Evolutionary conservation across 352 stramenopile genomes (phyloP), one percentile per base, ranked within the genome.

Genomic region (Phytophthora kernoviae): DNA sequence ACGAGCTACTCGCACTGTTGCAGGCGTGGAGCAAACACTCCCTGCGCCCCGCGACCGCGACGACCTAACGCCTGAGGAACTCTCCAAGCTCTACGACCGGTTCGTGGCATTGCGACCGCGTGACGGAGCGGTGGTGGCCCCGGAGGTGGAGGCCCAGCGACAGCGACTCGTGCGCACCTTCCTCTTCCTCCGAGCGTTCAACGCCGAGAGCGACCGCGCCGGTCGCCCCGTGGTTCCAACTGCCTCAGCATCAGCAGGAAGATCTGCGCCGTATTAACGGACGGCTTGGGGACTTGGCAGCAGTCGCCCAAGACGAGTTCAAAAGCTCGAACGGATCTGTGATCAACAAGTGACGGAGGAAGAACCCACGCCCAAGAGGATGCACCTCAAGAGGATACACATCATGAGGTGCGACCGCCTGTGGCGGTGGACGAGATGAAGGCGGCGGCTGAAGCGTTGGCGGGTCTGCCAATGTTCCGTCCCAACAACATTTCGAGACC

Each of bases 401-500:
- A n/a, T n/a, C n/a, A n/a, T n/a, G n/a, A n/a, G 11, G 12, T 15
- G 36, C 44, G 54, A 18, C 46, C 27, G 6, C 55, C 47, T 6
- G 59, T 70, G 56, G 52, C 17, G 3, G 39, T 27, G 18, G 63
- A 66, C n/a, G 69, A 78, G 37, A 73, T 78, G 61, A 71, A 69
- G 17, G 65, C 57, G 14, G 68, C 59, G 6, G 69, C 69, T 1
- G 69, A 78, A 36, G 65, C 69, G 6, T 33, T 78, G 26, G 69
- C 69, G 5, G 69, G 69, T 7, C 43, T 78, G 24, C 69, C 69
- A 1, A 78, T 70, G 49, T 64, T 75, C 36, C n/a, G n/a, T n/a
- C n/a, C n/a, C n/a, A n/a, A n/a, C n/a, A n/a, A n/a, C n/a, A 40
- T 54, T 18, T 17, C 34, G 14, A 48, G 24, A 18, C 52, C 59